Conservation (phyloP, 225 moss, liverwort and hornwort species). For the Marchantia paleacea region DNA sequence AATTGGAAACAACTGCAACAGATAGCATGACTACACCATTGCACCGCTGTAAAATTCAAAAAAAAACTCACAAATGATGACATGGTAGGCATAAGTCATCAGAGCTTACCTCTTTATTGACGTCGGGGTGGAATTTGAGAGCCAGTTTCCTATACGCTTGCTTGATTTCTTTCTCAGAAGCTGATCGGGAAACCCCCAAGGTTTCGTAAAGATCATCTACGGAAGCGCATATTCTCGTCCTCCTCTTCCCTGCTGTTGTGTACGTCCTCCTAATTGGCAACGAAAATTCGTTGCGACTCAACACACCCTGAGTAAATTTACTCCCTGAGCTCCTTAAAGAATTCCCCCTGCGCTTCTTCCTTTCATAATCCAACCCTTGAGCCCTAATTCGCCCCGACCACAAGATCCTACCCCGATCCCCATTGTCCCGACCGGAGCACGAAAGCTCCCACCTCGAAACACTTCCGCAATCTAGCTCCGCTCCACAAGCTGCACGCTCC, state of each 20-base stretch:
- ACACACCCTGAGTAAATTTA: background rate
- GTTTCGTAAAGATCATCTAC: slow-evolving; percentile 40
- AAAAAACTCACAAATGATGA: no score
- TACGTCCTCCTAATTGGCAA: slow-evolving; percentile 12
- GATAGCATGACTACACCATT: no score
- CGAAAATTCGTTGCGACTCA: slow-evolving; percentile 8
- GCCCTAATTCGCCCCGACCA: slow-evolving; percentile 7
- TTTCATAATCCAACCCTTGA: background rate
- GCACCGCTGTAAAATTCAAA: no score
- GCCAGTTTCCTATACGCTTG: slow-evolving; percentile 52
- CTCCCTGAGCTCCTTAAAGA: background rate
- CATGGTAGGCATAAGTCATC: background rate
- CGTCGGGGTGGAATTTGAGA: slow-evolving; percentile 52
- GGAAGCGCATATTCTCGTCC: slow-evolving; percentile 14
- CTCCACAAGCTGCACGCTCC: background rate
- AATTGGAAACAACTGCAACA: no score
- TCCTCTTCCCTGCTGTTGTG: background rate
- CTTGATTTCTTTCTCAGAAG: slow-evolving; percentile 52
- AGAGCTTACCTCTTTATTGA: slow-evolving; percentile 44
- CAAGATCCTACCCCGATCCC: background rate
- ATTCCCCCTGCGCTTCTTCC: slow-evolving; percentile 7
- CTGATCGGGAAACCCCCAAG: slow-evolving; percentile 39
- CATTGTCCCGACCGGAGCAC: background rate
- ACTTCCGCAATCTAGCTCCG: background rate
- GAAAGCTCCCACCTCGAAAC: background rate